phyloP scores from a whole-genome alignment of 2,329 filamentous ascomycete species.

The Stagonosporopsis tanaceti region DNA sequence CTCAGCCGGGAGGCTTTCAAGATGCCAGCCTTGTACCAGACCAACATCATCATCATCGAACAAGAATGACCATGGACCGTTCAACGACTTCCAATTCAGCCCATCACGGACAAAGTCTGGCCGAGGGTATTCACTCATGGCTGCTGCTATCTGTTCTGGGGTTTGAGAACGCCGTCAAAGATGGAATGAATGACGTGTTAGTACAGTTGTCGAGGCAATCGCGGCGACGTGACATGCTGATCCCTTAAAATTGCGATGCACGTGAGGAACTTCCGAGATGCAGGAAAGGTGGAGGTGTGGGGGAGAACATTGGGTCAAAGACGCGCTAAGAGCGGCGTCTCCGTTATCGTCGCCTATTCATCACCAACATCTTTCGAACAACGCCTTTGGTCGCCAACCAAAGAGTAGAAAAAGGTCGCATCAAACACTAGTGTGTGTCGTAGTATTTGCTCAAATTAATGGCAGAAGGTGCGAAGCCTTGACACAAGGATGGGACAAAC shows the following conservation, averaged over 20 bases:
- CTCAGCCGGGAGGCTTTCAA: slow-evolving; percentile 58
- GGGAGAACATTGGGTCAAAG: slow-evolving; percentile 13
- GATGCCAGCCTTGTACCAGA: slow-evolving; percentile 62
- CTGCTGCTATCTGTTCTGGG: background rate
- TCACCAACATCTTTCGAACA: background rate
- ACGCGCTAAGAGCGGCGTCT: slow-evolving; percentile 4
- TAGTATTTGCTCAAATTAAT: background rate
- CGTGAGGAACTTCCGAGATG: slow-evolving; percentile 12
- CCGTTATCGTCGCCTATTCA: background rate
- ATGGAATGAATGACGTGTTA: background rate
- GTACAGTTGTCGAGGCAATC: background rate
- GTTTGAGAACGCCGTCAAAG: background rate
- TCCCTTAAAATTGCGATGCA: slow-evolving; percentile 15
- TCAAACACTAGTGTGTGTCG: background rate
- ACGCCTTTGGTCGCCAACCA: background rate
- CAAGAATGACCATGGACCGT: slow-evolving; percentile 69
- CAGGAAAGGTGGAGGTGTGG: slow-evolving; percentile 17
- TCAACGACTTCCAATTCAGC: slow-evolving; percentile 67
- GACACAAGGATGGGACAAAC: no score
- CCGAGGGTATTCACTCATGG: slow-evolving; percentile 62
- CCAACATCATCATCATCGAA: slow-evolving; percentile 72
- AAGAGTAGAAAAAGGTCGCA: background rate
- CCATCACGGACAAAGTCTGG: slow-evolving; percentile 68
- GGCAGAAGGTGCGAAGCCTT: background rate
- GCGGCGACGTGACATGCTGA: slow-evolving; percentile 2